phyloP scores from a whole-genome alignment of 164 flowering plant genomes.

The Pachysandra terminalis region DNA sequence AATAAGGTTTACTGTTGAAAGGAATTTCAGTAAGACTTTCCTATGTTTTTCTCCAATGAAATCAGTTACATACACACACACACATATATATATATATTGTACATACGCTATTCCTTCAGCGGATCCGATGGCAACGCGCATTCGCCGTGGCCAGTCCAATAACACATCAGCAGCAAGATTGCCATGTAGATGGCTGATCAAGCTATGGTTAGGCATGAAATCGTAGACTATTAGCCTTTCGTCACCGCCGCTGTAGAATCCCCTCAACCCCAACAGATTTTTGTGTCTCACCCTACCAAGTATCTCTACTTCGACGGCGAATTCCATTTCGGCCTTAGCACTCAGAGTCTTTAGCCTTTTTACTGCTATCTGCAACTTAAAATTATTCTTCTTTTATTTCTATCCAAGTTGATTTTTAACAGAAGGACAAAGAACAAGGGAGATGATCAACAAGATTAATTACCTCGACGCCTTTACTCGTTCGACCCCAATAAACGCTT shows the following conservation, averaged over 20 bases:
- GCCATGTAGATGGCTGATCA: conserved; percentile 66
- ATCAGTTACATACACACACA: no score
- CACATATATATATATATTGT: not conserved
- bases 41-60: no score
- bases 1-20: no score
- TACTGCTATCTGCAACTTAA: conserved; percentile 53
- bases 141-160: conserved; percentile 57
- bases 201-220: conserved; percentile 78
- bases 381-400: no score
- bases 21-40: no score
- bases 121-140: conserved; percentile 53
- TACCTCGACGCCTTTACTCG: conserved; percentile 66
- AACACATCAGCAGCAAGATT: conserved; percentile 42
- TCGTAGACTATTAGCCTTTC: conserved; percentile 77
- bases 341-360: conserved; percentile 61
- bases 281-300: conserved; percentile 73
- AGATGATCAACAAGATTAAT: conserved; percentile 21
- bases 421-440: not conserved
- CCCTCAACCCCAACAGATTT: conserved; percentile 60
- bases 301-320: conserved; percentile 78
- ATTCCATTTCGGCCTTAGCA: conserved; percentile 80
- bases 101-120: conserved; percentile 82
- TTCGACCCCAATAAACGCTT: conserved; percentile 75
- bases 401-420: not conserved
- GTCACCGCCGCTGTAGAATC: conserved; percentile 67